Evolutionary conservation across 2,329 filamentous ascomycete genomes (phyloP).

Genomic region (Lachnellula subtilissima): DNA sequence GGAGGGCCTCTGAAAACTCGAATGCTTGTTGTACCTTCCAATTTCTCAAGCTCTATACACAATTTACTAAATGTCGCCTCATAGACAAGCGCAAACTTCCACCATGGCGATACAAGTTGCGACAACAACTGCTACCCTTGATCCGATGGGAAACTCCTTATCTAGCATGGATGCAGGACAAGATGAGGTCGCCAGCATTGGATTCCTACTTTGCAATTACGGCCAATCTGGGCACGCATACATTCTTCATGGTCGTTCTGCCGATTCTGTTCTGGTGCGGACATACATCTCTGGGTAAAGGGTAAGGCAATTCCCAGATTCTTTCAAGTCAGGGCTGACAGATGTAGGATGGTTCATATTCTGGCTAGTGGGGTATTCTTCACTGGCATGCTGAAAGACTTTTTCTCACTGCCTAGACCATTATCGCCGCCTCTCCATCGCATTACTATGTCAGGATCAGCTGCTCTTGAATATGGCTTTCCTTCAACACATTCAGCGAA

Average conservation of each 20-base stretch:
- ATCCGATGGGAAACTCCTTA: conserved; percentile 95
- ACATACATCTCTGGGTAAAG: conserved; percentile 77
- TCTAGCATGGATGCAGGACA: conserved; percentile 79
- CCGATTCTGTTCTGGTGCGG: conserved; percentile 98
- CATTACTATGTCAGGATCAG: conserved; percentile 96
- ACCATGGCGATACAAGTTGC: conserved; percentile 79
- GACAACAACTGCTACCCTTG: conserved; percentile 76
- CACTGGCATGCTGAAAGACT: conserved; percentile 90
- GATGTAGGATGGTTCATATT: conserved; percentile 62
- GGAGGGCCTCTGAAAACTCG: neutral
- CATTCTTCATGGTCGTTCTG: conserved; percentile 95
- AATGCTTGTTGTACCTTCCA: neutral
- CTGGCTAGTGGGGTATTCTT: conserved; percentile 76
- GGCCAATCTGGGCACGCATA: conserved; percentile 94
- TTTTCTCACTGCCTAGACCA: conserved; percentile 86
- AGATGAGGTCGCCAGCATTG: conserved; percentile 73
- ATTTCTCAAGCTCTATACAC: neutral
- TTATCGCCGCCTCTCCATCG: conserved; percentile 86
- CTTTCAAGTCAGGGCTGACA: conserved; percentile 16
- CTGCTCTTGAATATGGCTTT: conserved; percentile 93
- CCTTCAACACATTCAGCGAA: conserved; percentile 97
- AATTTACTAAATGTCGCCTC: conserved; percentile 1
- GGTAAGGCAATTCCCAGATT: conserved; percentile 50
- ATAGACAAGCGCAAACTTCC: conserved; percentile 80
- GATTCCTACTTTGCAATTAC: conserved; percentile 97